Evolutionary conservation across 345 rosid species (phyloP), one percentile per base, ranked within the genome.

Genomic region (Salix brachista): DNA sequence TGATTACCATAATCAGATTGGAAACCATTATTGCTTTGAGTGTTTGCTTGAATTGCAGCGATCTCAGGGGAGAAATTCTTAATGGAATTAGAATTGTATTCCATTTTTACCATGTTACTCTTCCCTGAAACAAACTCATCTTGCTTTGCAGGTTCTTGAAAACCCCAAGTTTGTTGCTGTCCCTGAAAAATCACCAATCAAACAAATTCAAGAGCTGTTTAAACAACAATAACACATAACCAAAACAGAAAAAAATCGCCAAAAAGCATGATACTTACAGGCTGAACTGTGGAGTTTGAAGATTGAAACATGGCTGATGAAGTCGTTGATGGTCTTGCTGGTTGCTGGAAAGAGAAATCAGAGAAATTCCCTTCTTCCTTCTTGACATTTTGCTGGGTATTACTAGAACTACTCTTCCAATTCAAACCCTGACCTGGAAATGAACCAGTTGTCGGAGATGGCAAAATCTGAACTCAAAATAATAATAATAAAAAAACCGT

Each of bases 381-480:
- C 83, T 88, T 87, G 34, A 88, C 78, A 74, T 72, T 74, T 44
- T 65, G 87, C 73, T 65, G 83, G 71, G 68, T 72, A 36, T 65
- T 64, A 34, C 69, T 76, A 67, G 83, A 72, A 56, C 81, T 79
- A 46, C 23, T 80, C 73, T 81, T 89, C 92, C 91, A 91, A 70
- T 88, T 84, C 62, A 84, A 81, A 82, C 80, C 79, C 16, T 85
- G 87, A 30, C 81, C 61, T 19, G 96, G 91, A 67, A 90, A 88
- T 10, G 94, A 44, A 60, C 98, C 97, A 13, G 98, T 94, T 4
- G 97, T 94, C 8, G 98, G 97, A 39, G 98, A 94, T 42, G 97
- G 94, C 69, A 94, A 64, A 84, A 89, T 81, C 98, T 96, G 88
- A 46, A 80, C 30, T 81, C 14, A 71, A 41, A 41, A 65, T 39